phyloP scores from a whole-genome alignment of 176 grass and related monocot species.

The Themeda triandra region DNA sequence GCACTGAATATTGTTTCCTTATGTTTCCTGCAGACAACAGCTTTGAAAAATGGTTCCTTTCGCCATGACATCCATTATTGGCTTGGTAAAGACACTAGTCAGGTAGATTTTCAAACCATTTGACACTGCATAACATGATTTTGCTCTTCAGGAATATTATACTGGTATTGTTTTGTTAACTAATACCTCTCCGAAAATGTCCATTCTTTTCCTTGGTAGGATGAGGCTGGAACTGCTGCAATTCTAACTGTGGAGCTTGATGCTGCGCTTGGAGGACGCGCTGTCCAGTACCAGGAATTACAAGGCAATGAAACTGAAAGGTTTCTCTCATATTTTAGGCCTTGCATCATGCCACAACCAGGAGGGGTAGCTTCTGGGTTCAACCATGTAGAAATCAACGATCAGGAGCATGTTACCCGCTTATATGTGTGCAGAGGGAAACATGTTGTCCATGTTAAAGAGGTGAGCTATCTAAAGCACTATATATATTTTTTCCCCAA shows the following conservation, averaged over 20 bases:
- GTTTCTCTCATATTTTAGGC: conserved; percentile 89
- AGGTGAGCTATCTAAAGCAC: conserved; percentile 54
- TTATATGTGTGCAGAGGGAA: conserved; percentile 94
- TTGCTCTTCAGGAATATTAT: background rate
- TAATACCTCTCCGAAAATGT: conserved; percentile 7
- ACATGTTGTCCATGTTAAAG: conserved; percentile 95
- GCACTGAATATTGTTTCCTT: background rate
- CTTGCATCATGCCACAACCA: conserved; percentile 93
- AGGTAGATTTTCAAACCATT: conserved; percentile 56
- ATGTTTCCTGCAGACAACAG: conserved; percentile 60
- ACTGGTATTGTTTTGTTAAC: background rate
- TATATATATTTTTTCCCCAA: background rate
- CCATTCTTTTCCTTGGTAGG: conserved; percentile 40
- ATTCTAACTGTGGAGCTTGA: conserved; percentile 91
- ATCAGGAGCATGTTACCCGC: conserved; percentile 64
- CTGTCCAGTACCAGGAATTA: conserved; percentile 82
- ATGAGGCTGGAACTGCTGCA: conserved; percentile 88
- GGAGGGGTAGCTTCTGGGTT: conserved; percentile 87
- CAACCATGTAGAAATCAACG: conserved; percentile 73
- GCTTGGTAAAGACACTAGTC: conserved; percentile 97
- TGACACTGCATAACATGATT: conserved; percentile 25
- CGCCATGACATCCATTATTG: conserved; percentile 97
- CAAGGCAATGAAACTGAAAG: conserved; percentile 96
- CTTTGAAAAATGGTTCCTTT: conserved; percentile 81
- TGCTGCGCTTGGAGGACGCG: conserved; percentile 83